Evolutionary conservation across 257 asterid genomes (phyloP), one percentile per base, ranked within the genome.

Genomic region (Jacaranda mimosifolia): DNA sequence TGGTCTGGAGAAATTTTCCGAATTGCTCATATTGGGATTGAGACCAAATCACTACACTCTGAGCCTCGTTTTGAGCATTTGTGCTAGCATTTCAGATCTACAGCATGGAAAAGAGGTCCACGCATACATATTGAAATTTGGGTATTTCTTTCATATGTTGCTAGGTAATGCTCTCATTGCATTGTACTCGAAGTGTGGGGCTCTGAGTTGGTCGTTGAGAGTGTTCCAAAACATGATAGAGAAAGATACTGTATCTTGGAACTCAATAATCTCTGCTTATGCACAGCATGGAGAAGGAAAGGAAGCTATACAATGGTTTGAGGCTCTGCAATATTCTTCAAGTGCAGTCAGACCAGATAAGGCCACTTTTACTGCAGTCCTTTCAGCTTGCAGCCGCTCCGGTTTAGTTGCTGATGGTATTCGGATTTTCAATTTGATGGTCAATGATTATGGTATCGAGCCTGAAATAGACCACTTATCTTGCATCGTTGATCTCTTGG

Each of bases 301-400:
- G 58, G 85, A 85, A 76, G 98, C 96, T 9, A 74, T 94, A 9
- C 60, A 18, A 19, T 88, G 90, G 81, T 92, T 92, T 79, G 89
- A 92, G 76, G 67, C 77, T 78, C 90, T 94, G 98, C 88, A 60
- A 73, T 26, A 67, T 49, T 82, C 77, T 55, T 83, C 79, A 9
- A 64, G 64, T 65, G 72, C 68, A 32, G 77, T 80, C 17, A 69
- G 40, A 76, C 98, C 96, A 4, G 97, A 94, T 79, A 83, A 82
- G 58, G 94, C 97, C 48, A 92, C 97, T 15, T 92, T 90, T 77
- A 94, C 95, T 40, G 94, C 92, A 48, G 88, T 92, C 59, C 96
- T 94, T 64, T 88, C 98, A 15, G 98, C 97, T 78, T 90, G 97
- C 82, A 94, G 97, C 79, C 97, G 86, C 59, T 88, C 98, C 4